Base-by-base conservation (phyloP, 2,329 filamentous ascomycete species). In the Aphanocladium album region DNA sequence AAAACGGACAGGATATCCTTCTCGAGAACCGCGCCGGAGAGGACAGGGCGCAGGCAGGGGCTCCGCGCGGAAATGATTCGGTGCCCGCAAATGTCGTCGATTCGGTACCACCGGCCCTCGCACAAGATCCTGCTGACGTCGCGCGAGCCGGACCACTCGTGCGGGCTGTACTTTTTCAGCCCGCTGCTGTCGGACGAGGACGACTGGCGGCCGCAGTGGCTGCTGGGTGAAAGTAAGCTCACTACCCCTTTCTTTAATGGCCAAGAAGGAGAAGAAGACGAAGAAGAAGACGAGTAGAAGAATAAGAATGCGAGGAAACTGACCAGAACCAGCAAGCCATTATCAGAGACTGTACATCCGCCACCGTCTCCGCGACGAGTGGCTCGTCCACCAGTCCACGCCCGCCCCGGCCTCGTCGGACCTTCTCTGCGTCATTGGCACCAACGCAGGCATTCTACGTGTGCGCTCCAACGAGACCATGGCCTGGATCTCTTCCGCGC, bases 361-460 rank as follows among this genome's bases (percentile, higher is more conserved):
- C 6, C 67, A 67, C n/a, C 63, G 67, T 7, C 59, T 63, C 8
- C 67, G 60, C 5, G 62, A 67, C 19, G 67, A 71, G 43, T 73
- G 70, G 69, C 57, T 72, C 27, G 74, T 79, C 21, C 72, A 79
- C 62, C 71, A 71, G n/a, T 75, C 76, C 21, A 76, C 76, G 1
- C 69, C 78, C 0, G 79, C 79, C 0, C 78, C 79, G 0, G 55
- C 71, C 0, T 69, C 69, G 1, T 77, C 77, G 5, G 62, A 72
- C 35, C 60, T 79, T 1, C 65, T 78, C 43, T 83, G 80, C 67
- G 71, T 80, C 5, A 68, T 82, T 47, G 82, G 80, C 47, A 80
- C 81, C 1, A 79, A 72, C 64, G 67, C 69, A 1, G 83, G 81
- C n/a, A 71, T 85, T 6, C 59, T 80, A 14, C 67, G 70, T 21